phyloP scores from a whole-genome alignment of 306 rosid species.

The Oemleria cerasiformis region DNA sequence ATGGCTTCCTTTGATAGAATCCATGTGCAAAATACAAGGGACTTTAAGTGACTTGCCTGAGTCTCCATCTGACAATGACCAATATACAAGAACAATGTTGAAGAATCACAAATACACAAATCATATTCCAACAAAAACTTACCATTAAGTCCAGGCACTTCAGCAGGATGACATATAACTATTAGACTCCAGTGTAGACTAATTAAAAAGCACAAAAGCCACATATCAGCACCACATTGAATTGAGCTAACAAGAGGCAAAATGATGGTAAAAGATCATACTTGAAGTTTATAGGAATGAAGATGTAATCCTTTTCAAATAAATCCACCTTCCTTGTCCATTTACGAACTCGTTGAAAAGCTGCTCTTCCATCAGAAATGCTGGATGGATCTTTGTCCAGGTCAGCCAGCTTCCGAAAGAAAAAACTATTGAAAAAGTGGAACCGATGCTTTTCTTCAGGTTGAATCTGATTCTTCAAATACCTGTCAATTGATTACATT shows the following conservation, averaged over 20 bases:
- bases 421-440: constrained; percentile 93
- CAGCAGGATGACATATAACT: constrained; percentile 92
- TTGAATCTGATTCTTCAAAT: constrained; percentile 73
- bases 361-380: constrained; percentile 85
- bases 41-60: constrained; percentile 47
- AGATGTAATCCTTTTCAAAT: constrained; percentile 85
- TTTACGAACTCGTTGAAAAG: constrained; percentile 91
- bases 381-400: constrained; percentile 94
- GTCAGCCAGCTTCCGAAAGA: constrained; percentile 95
- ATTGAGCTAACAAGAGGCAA: constrained; percentile 24
- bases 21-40: constrained; percentile 94
- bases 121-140: constrained; percentile 27
- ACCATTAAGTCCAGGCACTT: constrained; percentile 66
- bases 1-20: constrained; percentile 92
- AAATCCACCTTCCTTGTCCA: constrained; percentile 94
- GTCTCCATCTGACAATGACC: constrained; percentile 53
- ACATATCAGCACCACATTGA: constrained; percentile 31
- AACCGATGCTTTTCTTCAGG: constrained; percentile 63
- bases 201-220: constrained; percentile 27
- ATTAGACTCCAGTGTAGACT: constrained; percentile 96
- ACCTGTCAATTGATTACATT: constrained; percentile 44
- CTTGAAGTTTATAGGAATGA: constrained; percentile 95
- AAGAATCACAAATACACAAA: constrained; percentile 12
- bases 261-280: constrained; percentile 33
- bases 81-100: constrained; percentile 9